Base-by-base conservation (phyloP, 495 filamentous ascomycete genomes). In the Rhypophila decipiens region DNA sequence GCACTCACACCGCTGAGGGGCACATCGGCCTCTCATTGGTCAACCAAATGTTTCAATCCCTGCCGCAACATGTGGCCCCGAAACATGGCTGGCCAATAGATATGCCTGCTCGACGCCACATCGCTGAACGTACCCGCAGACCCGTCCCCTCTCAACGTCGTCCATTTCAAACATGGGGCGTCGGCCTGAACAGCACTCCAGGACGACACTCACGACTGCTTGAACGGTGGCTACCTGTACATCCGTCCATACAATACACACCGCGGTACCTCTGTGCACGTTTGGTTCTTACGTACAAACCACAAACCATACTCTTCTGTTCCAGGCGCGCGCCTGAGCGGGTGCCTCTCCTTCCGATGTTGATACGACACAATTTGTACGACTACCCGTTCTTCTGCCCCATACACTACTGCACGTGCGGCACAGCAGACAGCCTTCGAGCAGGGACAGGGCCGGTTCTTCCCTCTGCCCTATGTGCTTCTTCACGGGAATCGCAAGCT, bases 111-210 rank as follows among this genome's bases (percentile, higher is more conserved):
- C 35, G 38, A 46, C 36, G 44, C 41, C 55, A 57, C 56, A 56
- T 47, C 40, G 39, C 50, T 50, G 50, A 55, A 55, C 18, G 42
- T 39, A 47, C 49, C 61, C 61, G 56, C 52, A 56, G 60, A 46
- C 56, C 54, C 60, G 57, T 44, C n/a, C n/a, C n/a, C n/a, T n/a
- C n/a, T n/a, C n/a, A n/a, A n/a, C n/a, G n/a, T 31, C 27, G 27
- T 43, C 20, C 40, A 11, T 24, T 21, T 5, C 24, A n/a, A 7
- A 7, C 31, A 10, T 36, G 17, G 29, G n/a, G n/a, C n/a, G n/a
- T n/a, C n/a, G n/a, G n/a, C n/a, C n/a, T n/a, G n/a, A n/a, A n/a
- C n/a, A n/a, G n/a, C n/a, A n/a, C n/a, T n/a, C n/a, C n/a, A n/a
- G n/a, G n/a, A n/a, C n/a, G n/a, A n/a, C n/a, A n/a, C n/a, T n/a